Conservation (phyloP, 164 flowering plant genomes). For the Tetracentron sinense region DNA sequence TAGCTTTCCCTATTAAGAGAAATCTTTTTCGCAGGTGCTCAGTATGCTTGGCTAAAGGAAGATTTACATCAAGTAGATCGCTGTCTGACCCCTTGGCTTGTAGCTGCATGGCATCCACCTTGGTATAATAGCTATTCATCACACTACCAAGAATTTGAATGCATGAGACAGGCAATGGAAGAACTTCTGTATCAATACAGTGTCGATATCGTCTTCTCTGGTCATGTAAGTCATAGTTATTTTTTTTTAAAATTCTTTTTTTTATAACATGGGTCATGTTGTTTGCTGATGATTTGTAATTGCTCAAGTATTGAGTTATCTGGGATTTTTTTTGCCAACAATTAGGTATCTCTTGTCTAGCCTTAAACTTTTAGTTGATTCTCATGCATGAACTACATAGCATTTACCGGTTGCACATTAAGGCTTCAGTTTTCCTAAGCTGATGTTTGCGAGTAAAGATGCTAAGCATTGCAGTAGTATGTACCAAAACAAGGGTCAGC, state of each 20-base stretch:
- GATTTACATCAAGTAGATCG: constrained; percentile 56
- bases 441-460: background rate
- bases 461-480: background rate
- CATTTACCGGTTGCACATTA: too few species aligned
- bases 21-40: constrained; percentile 46
- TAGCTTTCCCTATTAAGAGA: background rate
- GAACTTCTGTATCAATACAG: constrained; percentile 52
- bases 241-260: too few species aligned
- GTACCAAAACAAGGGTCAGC: too few species aligned
- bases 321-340: too few species aligned
- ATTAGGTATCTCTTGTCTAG: too few species aligned
- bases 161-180: constrained; percentile 96
- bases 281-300: background rate
- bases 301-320: background rate
- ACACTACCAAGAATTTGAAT: constrained; percentile 93
- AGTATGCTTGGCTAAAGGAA: constrained; percentile 68
- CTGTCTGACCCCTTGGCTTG: constrained; percentile 74
- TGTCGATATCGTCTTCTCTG: constrained; percentile 78
- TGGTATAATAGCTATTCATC: constrained; percentile 94
- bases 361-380: too few species aligned
- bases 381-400: too few species aligned
- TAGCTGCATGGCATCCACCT: constrained; percentile 95
- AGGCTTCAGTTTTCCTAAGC: background rate
- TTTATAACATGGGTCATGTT: background rate
- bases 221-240: constrained; percentile 59